A percentile compares a stretch with the other conserved stretches of the same genome.
phyloP scores from a whole-genome alignment of 2,329 filamentous ascomycete genomes.

The Daldinia sp. region DNA sequence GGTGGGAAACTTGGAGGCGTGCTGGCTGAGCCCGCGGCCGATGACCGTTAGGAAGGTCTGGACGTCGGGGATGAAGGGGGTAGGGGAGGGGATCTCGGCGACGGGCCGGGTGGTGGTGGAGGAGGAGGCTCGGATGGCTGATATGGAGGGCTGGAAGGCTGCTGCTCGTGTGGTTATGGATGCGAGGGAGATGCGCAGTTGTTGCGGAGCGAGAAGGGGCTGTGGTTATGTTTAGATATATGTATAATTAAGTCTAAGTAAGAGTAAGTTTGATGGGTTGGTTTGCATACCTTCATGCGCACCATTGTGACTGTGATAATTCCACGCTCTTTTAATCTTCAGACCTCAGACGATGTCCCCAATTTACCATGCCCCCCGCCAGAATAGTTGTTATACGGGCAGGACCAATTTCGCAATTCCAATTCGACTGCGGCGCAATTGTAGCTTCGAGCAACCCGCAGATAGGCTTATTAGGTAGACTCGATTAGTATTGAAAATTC shows the following conservation, averaged over 20 bases:
- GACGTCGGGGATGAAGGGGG: constrained; percentile 85
- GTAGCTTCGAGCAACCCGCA: constrained; percentile 8
- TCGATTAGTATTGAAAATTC: constrained; percentile 39
- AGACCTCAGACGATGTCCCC: neutral
- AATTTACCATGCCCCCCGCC: neutral
- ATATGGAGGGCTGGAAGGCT: constrained; percentile 9
- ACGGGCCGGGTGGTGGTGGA: constrained; percentile 10
- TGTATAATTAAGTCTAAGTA: neutral
- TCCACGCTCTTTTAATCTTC: neutral
- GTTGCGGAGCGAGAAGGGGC: constrained; percentile 45
- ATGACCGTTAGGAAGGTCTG: constrained; percentile 89
- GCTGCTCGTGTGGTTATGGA: neutral
- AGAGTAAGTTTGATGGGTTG: too few relatives aligned
- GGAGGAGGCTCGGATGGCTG: constrained; percentile 19
- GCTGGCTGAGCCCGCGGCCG: constrained; percentile 83
- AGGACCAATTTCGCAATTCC: neutral
- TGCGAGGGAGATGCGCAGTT: constrained; percentile 39
- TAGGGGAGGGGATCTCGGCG: constrained; percentile 68
- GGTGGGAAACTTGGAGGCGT: constrained; percentile 84
- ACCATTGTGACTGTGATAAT: constrained; percentile 31
- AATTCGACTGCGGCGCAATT: neutral
- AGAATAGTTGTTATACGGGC: neutral
- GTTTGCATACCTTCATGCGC: constrained; percentile 41
- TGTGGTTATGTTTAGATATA: constrained; percentile 9
- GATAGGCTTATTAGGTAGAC: neutral